Percentiles rank a stretch among this genome's conserved stretches.
These are phyloP conservation scores for Gentiana macrophylla DNA, from an alignment of 257 asterid species.

Conservation along the genomic window DNA sequence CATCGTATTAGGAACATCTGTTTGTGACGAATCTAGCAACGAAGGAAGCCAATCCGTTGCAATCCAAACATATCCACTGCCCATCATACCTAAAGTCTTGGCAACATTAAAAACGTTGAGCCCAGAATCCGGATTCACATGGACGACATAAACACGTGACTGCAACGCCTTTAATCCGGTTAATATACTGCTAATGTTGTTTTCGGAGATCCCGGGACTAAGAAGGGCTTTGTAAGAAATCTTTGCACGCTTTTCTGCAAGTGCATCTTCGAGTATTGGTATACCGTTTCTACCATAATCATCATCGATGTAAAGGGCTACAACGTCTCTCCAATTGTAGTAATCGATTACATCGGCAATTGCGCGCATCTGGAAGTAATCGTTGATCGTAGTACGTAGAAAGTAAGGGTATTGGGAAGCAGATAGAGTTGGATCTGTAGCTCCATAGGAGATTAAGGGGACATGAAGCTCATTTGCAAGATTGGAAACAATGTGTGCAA, in stretches of 20 bases:
- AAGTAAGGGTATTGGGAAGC: slow-evolving; percentile 65
- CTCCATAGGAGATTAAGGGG: slow-evolving; percentile 66
- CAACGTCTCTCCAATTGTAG: slow-evolving; percentile 60
- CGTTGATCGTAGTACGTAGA: slow-evolving; percentile 50
- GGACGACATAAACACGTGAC: slow-evolving; percentile 62
- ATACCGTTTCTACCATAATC: slow-evolving; percentile 73
- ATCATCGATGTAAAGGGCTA: slow-evolving; percentile 54
- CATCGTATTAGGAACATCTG: slow-evolving; percentile 15
- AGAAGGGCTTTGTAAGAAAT: slow-evolving; percentile 57
- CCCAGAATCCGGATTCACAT: slow-evolving; percentile 62
- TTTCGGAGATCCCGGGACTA: slow-evolving; percentile 30
- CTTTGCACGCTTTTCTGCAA: slow-evolving; percentile 44
- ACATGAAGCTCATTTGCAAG: slow-evolving; percentile 52
- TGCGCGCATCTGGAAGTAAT: slow-evolving; percentile 66
- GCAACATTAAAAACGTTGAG: slow-evolving; percentile 44
- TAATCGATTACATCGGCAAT: slow-evolving; percentile 48
- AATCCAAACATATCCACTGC: slow-evolving; percentile 63
- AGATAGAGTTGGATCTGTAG: slow-evolving; percentile 73
- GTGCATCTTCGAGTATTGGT: slow-evolving; percentile 52
- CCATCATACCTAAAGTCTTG: slow-evolving; percentile 53
- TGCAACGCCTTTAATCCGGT: slow-evolving; percentile 38
- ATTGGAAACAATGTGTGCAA: slow-evolving; percentile 52
- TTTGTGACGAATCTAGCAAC: slow-evolving; percentile 37
- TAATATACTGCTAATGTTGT: slow-evolving; percentile 38
- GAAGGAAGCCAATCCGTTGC: slow-evolving; percentile 74